phyloP scores from a whole-genome alignment of 2,329 filamentous ascomycete species.

The Dactylonectria macrodidyma region DNA sequence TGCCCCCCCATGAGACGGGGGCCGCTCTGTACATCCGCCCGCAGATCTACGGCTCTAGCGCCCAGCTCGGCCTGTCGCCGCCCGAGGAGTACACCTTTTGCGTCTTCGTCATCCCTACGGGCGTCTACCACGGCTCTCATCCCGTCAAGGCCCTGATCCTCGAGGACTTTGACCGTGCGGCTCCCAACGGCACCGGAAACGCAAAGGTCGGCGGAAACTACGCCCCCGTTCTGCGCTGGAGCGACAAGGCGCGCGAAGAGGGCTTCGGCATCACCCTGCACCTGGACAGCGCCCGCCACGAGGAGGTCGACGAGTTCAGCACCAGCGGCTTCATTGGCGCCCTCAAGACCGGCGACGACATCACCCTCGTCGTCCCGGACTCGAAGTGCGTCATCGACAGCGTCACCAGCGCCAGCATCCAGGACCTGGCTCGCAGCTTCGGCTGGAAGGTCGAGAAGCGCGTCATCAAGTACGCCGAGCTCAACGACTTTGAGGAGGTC shows the following conservation, averaged over 20 bases:
- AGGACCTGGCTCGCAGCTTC: constrained; percentile 81
- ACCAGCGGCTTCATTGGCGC: constrained; percentile 95
- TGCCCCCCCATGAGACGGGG: constrained; percentile 90
- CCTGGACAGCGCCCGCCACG: constrained; percentile 86
- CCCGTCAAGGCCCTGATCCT: constrained; percentile 91
- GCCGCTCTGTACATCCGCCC: constrained; percentile 95
- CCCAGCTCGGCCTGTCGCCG: constrained; percentile 88
- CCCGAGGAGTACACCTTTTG: constrained; percentile 94
- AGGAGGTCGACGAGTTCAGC: constrained; percentile 95
- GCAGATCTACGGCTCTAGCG: constrained; percentile 87
- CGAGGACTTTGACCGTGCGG: constrained; percentile 93
- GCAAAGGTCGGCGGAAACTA: constrained; percentile 99
- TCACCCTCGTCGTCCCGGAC: constrained; percentile 88
- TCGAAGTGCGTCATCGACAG: constrained; percentile 90
- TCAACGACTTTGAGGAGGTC: constrained; percentile 76
- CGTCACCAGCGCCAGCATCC: constrained; percentile 85
- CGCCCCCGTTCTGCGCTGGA: constrained; percentile 90
- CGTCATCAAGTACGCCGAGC: constrained; percentile 74
- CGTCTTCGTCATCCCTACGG: constrained; percentile 92
- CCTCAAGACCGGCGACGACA: constrained; percentile 68
- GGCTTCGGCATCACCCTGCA: constrained; percentile 97
- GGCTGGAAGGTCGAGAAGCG: constrained; percentile 90
- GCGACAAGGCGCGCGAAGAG: constrained; percentile 82
- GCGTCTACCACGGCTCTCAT: constrained; percentile 92
- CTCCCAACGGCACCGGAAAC: constrained; percentile 90